phyloP scores from a whole-genome alignment of 2,329 filamentous ascomycete species.

The Coniosporium tulheliwenetii region DNA sequence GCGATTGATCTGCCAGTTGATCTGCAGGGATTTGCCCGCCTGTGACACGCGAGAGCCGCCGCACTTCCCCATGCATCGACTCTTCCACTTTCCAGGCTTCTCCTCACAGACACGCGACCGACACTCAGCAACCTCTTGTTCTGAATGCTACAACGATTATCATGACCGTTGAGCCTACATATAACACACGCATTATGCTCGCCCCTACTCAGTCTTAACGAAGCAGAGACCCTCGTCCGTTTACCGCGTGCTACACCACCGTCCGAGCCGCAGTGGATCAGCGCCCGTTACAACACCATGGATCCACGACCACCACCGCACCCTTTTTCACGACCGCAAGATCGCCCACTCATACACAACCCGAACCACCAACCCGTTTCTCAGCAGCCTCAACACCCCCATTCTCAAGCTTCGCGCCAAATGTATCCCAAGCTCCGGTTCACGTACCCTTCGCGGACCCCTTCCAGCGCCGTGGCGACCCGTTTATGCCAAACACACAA shows the following conservation, averaged over 20 bases:
- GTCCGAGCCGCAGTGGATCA: no score
- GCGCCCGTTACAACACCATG: slow-evolving; percentile 9
- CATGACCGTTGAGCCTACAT: no score
- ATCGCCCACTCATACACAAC: slow-evolving; percentile 35
- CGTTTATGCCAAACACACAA: slow-evolving; percentile 25
- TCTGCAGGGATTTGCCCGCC: no score
- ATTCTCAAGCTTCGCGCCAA: slow-evolving; percentile 16
- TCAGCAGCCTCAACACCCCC: slow-evolving; percentile 9
- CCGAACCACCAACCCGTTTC: slow-evolving; percentile 38
- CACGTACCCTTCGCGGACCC: slow-evolving; percentile 31
- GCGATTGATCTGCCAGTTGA: no score
- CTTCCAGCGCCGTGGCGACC: slow-evolving; percentile 26
- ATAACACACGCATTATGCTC: not conserved
- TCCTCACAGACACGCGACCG: no score
- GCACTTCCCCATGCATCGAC: no score
- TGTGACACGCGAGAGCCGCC: no score
- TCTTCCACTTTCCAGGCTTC: no score
- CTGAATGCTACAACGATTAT: no score
- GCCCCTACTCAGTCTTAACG: not conserved
- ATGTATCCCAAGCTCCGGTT: slow-evolving; percentile 22
- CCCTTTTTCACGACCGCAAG: slow-evolving; percentile 20
- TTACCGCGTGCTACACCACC: not conserved
- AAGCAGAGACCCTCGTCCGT: not conserved
- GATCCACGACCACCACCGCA: slow-evolving; percentile 21
- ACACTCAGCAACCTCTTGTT: not conserved